Evolutionary conservation across 441 rosid species (phyloP).

Genomic region (Erysimum cheiri): DNA sequence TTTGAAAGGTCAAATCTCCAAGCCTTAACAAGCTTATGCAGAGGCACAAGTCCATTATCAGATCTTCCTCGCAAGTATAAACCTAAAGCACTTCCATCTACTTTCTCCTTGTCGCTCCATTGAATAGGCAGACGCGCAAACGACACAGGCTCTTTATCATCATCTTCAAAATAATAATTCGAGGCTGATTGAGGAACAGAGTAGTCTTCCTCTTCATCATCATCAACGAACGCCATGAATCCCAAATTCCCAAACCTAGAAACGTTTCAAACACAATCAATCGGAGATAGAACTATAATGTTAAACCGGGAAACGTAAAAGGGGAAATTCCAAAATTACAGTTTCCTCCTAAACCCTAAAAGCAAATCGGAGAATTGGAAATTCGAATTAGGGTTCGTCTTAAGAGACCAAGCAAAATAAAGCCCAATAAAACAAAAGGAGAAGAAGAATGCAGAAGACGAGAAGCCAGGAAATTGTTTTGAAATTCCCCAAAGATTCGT

Average conservation of each 20-base stretch:
- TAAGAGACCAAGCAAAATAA: not conserved
- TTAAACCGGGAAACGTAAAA: not conserved
- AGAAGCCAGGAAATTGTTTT: not conserved
- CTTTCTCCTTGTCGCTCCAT: slow-evolving; percentile 52
- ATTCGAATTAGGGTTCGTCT: slow-evolving; percentile 35
- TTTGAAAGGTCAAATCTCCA: slow-evolving; percentile 77
- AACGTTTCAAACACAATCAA: slow-evolving; percentile 1
- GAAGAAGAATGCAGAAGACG: not conserved
- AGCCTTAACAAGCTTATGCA: slow-evolving; percentile 64
- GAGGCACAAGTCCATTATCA: slow-evolving; percentile 61
- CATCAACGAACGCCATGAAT: slow-evolving; percentile 40
- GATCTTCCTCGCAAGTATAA: slow-evolving; percentile 66
- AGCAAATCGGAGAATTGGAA: slow-evolving; percentile 15
- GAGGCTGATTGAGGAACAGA: slow-evolving; percentile 54
- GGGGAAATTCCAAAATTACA: not conserved
- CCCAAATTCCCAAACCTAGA: slow-evolving; percentile 41
- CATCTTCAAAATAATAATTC: slow-evolving; percentile 65
- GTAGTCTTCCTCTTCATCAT: slow-evolving; percentile 69
- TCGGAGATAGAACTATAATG: not conserved
- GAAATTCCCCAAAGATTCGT: not conserved
- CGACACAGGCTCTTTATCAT: slow-evolving; percentile 56
- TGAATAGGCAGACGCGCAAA: slow-evolving; percentile 69
- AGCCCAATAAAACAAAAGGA: not conserved
- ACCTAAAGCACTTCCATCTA: slow-evolving; percentile 34
- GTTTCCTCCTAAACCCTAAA: slow-evolving; percentile 38